Evolutionary conservation across 176 grass and related monocot species (phyloP).

Genomic region (Oryza coarctata): DNA sequence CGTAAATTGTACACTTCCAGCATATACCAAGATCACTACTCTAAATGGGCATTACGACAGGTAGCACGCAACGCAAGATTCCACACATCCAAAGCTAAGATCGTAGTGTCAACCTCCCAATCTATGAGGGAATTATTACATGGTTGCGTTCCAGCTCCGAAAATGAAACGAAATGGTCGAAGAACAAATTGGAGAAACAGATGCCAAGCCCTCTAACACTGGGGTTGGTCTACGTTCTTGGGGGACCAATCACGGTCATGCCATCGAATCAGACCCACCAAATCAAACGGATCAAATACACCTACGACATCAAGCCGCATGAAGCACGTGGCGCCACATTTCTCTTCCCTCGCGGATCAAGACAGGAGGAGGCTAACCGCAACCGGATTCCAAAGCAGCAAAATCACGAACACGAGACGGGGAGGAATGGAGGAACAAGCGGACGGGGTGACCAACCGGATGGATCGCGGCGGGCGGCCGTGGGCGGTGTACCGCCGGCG

Average conservation of each 20-base stretch:
- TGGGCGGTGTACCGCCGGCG: slow-evolving; percentile 40
- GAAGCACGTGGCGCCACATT: slow-evolving; percentile 18
- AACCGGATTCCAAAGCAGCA: not conserved
- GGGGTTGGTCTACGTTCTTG: not conserved
- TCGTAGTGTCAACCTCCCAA: not conserved
- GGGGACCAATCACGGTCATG: slow-evolving; percentile 2
- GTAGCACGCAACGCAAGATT: not conserved
- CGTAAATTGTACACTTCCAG: not conserved
- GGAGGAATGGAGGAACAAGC: not conserved
- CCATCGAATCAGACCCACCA: not conserved
- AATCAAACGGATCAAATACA: slow-evolving; percentile 11
- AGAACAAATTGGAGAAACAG: not conserved
- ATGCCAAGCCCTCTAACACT: not conserved
- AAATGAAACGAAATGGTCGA: not conserved
- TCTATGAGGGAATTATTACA: not conserved
- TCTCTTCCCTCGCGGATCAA: not conserved
- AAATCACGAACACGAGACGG: not conserved
- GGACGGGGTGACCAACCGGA: slow-evolving; percentile 23
- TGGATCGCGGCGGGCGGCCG: not conserved
- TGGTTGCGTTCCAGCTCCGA: not conserved
- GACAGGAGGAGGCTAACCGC: not conserved
- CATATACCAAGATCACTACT: not conserved
- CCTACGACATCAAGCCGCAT: not conserved
- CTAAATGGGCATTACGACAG: not conserved
- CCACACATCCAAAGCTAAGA: not conserved